These are phyloP conservation scores for Aspergillus saccharolyticus DNA, from an alignment of 495 filamentous ascomycete species.

Conservation along the genomic window DNA sequence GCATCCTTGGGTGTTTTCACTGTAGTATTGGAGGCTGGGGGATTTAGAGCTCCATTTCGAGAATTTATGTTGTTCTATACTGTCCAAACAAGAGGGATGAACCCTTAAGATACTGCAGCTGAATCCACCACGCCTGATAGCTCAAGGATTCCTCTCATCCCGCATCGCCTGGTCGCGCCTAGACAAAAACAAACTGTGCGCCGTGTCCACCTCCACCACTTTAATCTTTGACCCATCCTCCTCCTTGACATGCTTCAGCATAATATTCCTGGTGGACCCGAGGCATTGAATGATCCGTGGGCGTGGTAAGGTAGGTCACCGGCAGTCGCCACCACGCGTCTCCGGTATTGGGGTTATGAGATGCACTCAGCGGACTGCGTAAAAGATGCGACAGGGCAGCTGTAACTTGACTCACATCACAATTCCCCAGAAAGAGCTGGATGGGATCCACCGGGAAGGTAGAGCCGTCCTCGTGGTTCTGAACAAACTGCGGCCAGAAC, in stretches of 20 bases:
- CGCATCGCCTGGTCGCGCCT: background rate
- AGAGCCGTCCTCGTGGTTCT: slow-evolving; percentile 15
- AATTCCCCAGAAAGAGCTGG: slow-evolving; percentile 23
- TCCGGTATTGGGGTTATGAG: slow-evolving; percentile 18
- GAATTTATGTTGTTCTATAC: too few relatives aligned
- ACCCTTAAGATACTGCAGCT: too few relatives aligned
- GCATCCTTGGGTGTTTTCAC: too few relatives aligned
- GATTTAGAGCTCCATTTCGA: too few relatives aligned
- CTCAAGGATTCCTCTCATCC: background rate
- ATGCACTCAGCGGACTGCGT: slow-evolving; percentile 26
- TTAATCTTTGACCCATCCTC: slow-evolving; percentile 21
- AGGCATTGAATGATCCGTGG: slow-evolving; percentile 29
- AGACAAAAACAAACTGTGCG: background rate
- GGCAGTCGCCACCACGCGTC: slow-evolving; percentile 36
- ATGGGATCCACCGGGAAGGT: slow-evolving; percentile 22
- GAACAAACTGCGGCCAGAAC: slow-evolving; percentile 18
- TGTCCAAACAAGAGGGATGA: too few relatives aligned
- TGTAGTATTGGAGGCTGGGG: too few relatives aligned
- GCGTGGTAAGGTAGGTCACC: slow-evolving; percentile 30
- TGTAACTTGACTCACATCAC: slow-evolving; percentile 15
- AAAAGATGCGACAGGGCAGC: slow-evolving; percentile 22
- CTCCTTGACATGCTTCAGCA: slow-evolving; percentile 26
- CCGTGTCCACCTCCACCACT: slow-evolving; percentile 14
- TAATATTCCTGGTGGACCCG: slow-evolving; percentile 32
- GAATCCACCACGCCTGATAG: background rate